phyloP scores from a whole-genome alignment of 345 rosid species.

The Melaleuca quinquenervia region DNA sequence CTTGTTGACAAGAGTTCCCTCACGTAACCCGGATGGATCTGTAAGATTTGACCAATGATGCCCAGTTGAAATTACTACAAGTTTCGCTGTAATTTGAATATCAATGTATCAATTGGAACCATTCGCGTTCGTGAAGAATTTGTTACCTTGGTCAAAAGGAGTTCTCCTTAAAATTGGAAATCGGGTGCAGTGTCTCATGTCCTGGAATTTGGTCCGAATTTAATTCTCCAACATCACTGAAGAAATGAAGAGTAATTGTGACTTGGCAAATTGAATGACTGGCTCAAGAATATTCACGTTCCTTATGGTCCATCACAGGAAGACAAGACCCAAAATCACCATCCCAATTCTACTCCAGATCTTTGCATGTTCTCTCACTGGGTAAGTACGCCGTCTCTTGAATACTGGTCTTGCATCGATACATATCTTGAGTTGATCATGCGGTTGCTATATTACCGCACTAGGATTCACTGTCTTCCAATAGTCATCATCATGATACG shows the following conservation, averaged over 20 bases:
- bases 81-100: background rate
- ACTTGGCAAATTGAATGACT: background rate
- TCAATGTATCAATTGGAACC: background rate
- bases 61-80: background rate
- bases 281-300: background rate
- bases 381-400: constrained; percentile 22
- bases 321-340: constrained; percentile 68
- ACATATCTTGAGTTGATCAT: background rate
- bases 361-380: constrained; percentile 81
- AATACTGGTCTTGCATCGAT: background rate
- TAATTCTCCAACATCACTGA: background rate
- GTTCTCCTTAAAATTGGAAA: background rate
- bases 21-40: background rate
- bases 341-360: constrained; percentile 33
- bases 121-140: background rate
- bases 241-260: background rate
- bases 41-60: background rate
- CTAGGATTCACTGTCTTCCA: background rate
- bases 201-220: background rate
- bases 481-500: background rate
- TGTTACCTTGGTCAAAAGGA: background rate
- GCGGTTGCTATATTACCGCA: background rate
- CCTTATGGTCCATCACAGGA: constrained; percentile 22
- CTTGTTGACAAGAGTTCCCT: background rate
- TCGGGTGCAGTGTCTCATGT: background rate